phyloP scores from a whole-genome alignment of 176 grass and related monocot genomes.

The Microstegium vimineum region DNA sequence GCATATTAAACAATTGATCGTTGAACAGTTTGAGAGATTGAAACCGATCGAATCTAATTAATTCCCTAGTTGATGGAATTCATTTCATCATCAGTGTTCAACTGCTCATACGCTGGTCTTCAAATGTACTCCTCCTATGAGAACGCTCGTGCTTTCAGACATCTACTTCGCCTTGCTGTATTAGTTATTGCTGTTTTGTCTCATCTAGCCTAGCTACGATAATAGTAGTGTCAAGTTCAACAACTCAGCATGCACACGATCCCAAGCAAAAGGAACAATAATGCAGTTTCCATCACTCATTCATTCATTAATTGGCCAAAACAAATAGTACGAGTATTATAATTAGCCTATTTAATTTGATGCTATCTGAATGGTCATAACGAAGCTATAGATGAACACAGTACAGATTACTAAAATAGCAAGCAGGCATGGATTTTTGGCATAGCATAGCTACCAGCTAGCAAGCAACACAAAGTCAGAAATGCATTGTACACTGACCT shows the following conservation, averaged over 20 bases:
- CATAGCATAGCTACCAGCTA: background rate
- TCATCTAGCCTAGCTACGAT: background rate
- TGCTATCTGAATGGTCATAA: background rate
- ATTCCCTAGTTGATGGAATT: constrained; percentile 3
- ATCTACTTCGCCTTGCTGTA: background rate
- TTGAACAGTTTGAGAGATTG: background rate
- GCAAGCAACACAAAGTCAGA: background rate
- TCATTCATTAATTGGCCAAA: background rate
- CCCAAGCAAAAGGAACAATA: background rate
- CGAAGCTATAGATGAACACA: background rate
- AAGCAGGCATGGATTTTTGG: background rate
- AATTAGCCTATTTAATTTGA: background rate
- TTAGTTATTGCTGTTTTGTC: background rate
- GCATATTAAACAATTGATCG: background rate
- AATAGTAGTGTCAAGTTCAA: background rate
- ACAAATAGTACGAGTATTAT: background rate
- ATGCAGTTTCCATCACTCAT: background rate
- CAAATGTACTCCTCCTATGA: background rate
- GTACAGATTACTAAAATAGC: background rate
- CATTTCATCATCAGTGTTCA: background rate
- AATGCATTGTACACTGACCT: constrained; percentile 7
- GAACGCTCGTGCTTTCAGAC: background rate
- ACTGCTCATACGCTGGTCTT: background rate
- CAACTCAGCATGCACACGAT: background rate
- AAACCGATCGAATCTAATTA: background rate